Evolutionary conservation across 495 filamentous ascomycete species (phyloP).

Genomic region (Penicillium malachiteum): DNA sequence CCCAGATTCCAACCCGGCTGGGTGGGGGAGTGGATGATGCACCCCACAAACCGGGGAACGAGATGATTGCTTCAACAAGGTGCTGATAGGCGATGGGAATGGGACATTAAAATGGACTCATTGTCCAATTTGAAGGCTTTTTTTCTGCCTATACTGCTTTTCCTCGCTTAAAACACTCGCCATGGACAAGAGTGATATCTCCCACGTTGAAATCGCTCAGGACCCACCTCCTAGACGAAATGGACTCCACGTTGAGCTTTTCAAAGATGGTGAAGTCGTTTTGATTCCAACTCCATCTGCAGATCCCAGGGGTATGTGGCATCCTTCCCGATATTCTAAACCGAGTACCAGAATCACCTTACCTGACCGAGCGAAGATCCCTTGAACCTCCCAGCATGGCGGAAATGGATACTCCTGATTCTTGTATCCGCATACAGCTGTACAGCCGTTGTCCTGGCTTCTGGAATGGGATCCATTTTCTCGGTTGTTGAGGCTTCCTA

Average conservation of each 20-base stretch:
- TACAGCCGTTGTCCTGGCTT: conserved; percentile 20
- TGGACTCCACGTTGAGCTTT: conserved; percentile 15
- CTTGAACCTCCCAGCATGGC: conserved; percentile 22
- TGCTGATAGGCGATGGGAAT: not conserved
- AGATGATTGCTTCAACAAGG: not conserved
- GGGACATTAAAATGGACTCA: not conserved
- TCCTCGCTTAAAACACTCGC: not conserved
- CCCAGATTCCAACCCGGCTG: not conserved
- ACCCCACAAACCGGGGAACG: not conserved
- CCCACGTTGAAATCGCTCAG: conserved; percentile 11
- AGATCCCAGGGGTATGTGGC: conserved; percentile 23
- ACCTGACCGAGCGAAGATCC: conserved; percentile 20
- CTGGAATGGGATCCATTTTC: conserved; percentile 27
- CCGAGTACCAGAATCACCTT: not conserved
- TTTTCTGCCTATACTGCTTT: no score
- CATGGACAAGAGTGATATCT: conserved; percentile 16
- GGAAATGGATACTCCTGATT: conserved; percentile 23
- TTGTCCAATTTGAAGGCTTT: not conserved
- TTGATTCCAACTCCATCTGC: conserved; percentile 25
- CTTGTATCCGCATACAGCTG: conserved; percentile 20
- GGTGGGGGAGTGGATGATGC: not conserved
- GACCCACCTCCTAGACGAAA: not conserved
- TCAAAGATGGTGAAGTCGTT: conserved; percentile 16
- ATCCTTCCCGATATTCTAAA: no score
- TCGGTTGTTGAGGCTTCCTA: conserved; percentile 16